Percentiles rank a stretch among this genome's conserved stretches.
These are phyloP conservation scores for Apiospora pterosperma DNA, from an alignment of 2,329 filamentous ascomycete genomes.

Conservation along the genomic window DNA sequence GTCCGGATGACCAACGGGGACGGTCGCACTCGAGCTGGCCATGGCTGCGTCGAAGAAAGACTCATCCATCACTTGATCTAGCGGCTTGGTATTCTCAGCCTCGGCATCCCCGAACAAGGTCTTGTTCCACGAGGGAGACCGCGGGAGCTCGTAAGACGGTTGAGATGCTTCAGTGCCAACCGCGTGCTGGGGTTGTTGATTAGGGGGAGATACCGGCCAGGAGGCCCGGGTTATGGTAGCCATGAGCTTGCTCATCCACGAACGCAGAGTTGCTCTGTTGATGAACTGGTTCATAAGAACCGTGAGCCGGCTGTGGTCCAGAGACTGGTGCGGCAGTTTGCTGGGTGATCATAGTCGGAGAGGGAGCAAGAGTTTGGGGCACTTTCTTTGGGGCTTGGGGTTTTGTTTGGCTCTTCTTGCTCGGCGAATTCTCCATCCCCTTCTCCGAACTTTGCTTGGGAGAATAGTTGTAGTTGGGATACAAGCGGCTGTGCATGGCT, in stretches of 20 bases:
- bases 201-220: neutral
- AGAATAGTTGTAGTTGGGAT: slow-evolving; percentile 3
- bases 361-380: too few relatives aligned
- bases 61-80: neutral
- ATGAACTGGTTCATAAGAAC: too few relatives aligned
- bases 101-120: neutral
- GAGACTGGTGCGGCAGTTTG: too few relatives aligned
- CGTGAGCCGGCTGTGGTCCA: too few relatives aligned
- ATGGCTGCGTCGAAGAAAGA: neutral
- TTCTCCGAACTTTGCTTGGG: neutral
- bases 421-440: too few relatives aligned
- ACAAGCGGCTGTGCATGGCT: neutral
- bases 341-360: too few relatives aligned
- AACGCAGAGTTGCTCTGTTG: too few relatives aligned
- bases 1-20: neutral
- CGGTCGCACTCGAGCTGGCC: neutral
- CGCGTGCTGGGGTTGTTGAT: neutral
- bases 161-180: neutral
- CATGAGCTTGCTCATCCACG: too few relatives aligned
- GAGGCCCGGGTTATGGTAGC: too few relatives aligned
- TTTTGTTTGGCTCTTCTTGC: neutral
- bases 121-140: neutral
- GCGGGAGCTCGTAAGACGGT: neutral
- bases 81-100: neutral
- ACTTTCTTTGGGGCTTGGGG: neutral